Evolutionary conservation across 306 rosid genomes (phyloP).

Genomic region (Prunus mume): DNA sequence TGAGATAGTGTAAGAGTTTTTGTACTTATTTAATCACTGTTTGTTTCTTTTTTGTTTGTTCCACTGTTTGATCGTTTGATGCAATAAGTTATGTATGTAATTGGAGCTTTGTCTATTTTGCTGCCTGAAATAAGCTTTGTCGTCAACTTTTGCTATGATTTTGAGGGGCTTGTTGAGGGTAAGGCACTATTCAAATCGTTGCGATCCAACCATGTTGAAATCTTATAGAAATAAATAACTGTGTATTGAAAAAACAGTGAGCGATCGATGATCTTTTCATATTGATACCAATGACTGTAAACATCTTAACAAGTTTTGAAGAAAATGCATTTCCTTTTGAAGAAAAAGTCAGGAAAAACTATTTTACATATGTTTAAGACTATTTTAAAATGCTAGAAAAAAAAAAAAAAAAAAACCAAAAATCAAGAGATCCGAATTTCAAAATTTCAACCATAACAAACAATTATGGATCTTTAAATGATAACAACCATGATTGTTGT

Average conservation of each 20-base stretch:
- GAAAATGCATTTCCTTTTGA: too few relatives aligned
- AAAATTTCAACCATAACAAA: not conserved
- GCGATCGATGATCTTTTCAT: too few relatives aligned
- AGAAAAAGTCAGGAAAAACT: too few relatives aligned
- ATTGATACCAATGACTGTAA: too few relatives aligned
- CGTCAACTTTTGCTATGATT: not conserved
- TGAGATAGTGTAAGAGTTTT: not conserved
- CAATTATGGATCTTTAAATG: not conserved
- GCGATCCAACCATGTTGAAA: too few relatives aligned
- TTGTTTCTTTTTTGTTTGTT: not conserved
- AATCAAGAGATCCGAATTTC: not conserved
- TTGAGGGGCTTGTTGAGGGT: too few relatives aligned
- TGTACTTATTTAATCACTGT: not conserved
- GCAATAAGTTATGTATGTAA: not conserved
- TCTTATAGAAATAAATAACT: too few relatives aligned
- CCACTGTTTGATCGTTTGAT: not conserved
- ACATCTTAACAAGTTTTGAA: too few relatives aligned
- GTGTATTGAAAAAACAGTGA: too few relatives aligned
- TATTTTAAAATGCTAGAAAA: not conserved
- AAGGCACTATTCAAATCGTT: too few relatives aligned
- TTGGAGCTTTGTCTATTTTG: not conserved
- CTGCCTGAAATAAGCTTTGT: not conserved
- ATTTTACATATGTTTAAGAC: too few relatives aligned
- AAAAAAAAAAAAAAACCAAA: not conserved
- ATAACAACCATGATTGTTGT: not conserved